A percentile compares a stretch with the other conserved stretches of the same genome.
Conservation (phyloP, 164 flowering plant species). For the Magnolia officinalis region DNA sequence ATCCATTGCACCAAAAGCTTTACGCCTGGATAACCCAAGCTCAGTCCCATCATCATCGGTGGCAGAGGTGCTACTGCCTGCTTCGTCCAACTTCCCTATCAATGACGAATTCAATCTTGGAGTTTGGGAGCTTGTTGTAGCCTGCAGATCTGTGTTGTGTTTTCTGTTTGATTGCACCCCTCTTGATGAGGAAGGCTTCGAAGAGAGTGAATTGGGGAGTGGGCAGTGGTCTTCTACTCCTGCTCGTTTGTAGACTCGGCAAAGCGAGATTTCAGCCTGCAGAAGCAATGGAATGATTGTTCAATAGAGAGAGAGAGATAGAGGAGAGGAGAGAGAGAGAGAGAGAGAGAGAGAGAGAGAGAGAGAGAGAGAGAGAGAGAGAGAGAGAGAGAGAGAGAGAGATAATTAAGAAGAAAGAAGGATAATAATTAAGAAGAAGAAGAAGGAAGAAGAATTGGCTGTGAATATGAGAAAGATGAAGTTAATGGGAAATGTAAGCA, state of each 20-base stretch:
- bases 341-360: not conserved
- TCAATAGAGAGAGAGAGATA: not conserved
- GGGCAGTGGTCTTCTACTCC: conserved; percentile 85
- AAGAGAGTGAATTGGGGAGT: conserved; percentile 46
- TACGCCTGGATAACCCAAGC: conserved; percentile 38
- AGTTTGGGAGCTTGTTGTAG: conserved; percentile 16
- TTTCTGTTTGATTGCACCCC: conserved; percentile 8
- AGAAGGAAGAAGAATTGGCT: not conserved
- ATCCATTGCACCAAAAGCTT: conserved; percentile 14
- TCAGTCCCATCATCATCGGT: conserved; percentile 29
- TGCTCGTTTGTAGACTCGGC: conserved; percentile 89
- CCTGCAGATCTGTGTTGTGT: conserved; percentile 8
- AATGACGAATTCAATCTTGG: conserved; percentile 15
- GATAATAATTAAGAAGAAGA: too few relatives aligned
- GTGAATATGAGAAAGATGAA: not conserved
- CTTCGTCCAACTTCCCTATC: conserved; percentile 22
- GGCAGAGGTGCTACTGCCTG: conserved; percentile 33
- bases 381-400: not conserved
- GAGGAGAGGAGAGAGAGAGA: not conserved
- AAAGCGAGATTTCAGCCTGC: conserved; percentile 86
- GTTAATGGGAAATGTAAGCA: not conserved
- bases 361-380: not conserved
- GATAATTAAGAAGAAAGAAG: too few relatives aligned
- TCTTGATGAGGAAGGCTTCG: conserved; percentile 43
- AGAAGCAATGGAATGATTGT: conserved; percentile 5